These are phyloP conservation scores for Lepidium aucheri DNA, from an alignment of 345 rosid species.

Conservation along the genomic window DNA sequence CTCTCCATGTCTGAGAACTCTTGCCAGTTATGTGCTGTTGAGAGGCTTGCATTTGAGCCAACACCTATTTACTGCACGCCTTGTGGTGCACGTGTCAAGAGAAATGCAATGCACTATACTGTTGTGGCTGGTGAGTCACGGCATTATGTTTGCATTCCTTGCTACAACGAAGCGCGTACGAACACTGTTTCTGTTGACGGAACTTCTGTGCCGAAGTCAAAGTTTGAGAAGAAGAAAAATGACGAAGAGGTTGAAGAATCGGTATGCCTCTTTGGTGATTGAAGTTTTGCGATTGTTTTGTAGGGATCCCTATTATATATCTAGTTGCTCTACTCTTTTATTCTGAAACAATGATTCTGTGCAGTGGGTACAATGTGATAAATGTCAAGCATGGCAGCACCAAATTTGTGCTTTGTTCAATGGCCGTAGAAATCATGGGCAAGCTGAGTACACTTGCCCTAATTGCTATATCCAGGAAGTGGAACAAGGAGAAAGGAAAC, in stretches of 20 bases:
- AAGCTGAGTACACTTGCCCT: slow-evolving; percentile 99
- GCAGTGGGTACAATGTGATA: slow-evolving; percentile 99
- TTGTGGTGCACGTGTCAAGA: slow-evolving; percentile 95
- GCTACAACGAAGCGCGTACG: slow-evolving; percentile 89
- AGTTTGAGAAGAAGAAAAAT: slow-evolving; percentile 95
- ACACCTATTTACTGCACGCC: slow-evolving; percentile 93
- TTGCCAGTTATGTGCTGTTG: slow-evolving; percentile 98
- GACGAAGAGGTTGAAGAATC: slow-evolving; percentile 99
- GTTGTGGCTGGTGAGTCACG: slow-evolving; percentile 85
- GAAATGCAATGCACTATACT: slow-evolving; percentile 92
- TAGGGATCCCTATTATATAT: neutral
- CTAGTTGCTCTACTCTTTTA: neutral
- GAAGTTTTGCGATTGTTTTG: neutral
- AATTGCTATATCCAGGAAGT: slow-evolving; percentile 89
- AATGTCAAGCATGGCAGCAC: slow-evolving; percentile 99
- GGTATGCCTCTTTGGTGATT: slow-evolving; percentile 39
- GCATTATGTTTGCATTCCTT: slow-evolving; percentile 87
- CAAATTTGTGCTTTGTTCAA: slow-evolving; percentile 97
- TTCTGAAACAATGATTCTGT: slow-evolving; percentile 22
- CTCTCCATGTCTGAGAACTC: slow-evolving; percentile 94
- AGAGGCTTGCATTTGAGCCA: slow-evolving; percentile 97
- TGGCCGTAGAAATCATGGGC: slow-evolving; percentile 94
- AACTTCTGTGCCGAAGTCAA: slow-evolving; percentile 51
- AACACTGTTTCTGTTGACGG: slow-evolving; percentile 73
- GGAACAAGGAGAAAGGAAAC: slow-evolving; percentile 83